Evolutionary conservation across 768 basidiomycete genomes (phyloP).

Genomic region (Sutorius australiensis): DNA sequence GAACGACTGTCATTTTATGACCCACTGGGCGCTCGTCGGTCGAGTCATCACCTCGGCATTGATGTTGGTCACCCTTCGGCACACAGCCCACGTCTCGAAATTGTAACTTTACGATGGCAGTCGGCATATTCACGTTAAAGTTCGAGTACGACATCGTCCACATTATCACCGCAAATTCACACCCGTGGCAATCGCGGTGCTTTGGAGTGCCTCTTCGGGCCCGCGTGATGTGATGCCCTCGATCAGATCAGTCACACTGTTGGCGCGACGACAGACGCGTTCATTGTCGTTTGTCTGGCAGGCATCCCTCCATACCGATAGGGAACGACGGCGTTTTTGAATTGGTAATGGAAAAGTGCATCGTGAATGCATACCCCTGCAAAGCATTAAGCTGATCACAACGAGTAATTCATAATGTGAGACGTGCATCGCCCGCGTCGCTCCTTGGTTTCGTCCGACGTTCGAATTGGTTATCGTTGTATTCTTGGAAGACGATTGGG

Average conservation of each 20-base stretch:
- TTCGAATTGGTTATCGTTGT: background rate
- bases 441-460: background rate
- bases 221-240: conserved; percentile 7
- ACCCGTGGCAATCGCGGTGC: conserved; percentile 4
- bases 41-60: conserved; percentile 13
- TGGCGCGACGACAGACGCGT: background rate
- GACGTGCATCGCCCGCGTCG: conserved; percentile 5
- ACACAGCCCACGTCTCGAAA: background rate
- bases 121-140: background rate
- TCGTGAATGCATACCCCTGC: background rate
- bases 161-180: conserved; percentile 13
- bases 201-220: background rate
- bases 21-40: background rate
- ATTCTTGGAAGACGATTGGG: background rate
- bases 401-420: background rate
- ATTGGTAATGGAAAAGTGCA: background rate
- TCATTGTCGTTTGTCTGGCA: background rate
- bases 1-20: background rate
- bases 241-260: conserved; percentile 2
- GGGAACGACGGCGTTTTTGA: conserved; percentile 3
- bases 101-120: background rate
- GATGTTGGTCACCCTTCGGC: background rate
- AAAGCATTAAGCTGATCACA: background rate
- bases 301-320: background rate
- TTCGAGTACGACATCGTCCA: background rate